phyloP scores from a whole-genome alignment of 2,329 filamentous ascomycete genomes.

The Dryadomyces quercivorus region DNA sequence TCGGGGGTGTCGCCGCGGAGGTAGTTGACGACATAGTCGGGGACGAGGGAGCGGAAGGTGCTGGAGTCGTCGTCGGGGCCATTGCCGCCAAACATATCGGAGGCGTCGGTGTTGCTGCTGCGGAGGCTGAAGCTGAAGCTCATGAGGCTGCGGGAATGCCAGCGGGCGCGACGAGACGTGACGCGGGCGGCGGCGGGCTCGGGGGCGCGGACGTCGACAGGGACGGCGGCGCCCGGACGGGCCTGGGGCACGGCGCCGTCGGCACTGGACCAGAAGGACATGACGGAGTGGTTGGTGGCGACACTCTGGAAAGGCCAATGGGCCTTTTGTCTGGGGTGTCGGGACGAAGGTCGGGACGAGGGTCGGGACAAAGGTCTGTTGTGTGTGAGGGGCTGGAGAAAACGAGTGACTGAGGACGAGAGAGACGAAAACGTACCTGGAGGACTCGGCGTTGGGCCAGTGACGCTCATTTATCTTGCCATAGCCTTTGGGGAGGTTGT shows the following conservation, averaged over 20 bases:
- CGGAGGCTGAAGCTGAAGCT: background rate
- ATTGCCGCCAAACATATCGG: background rate
- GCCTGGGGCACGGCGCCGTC: slow-evolving; percentile 5
- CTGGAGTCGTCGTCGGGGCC: background rate
- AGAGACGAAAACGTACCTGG: too few species aligned
- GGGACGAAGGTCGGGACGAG: background rate
- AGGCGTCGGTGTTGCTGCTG: background rate
- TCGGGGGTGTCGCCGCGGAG: slow-evolving; percentile 43
- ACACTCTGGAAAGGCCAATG: slow-evolving; percentile 25
- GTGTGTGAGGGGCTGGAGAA: too few species aligned
- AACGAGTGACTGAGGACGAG: too few species aligned
- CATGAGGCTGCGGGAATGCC: background rate
- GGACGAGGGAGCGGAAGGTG: slow-evolving; percentile 31
- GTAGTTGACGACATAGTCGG: slow-evolving; percentile 44
- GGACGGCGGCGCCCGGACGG: background rate
- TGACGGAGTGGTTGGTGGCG: slow-evolving; percentile 14
- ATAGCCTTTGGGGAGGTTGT: too few species aligned
- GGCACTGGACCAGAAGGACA: slow-evolving; percentile 3
- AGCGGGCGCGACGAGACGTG: too few species aligned
- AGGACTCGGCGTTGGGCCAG: too few species aligned
- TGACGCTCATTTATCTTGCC: too few species aligned
- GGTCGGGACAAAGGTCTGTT: background rate
- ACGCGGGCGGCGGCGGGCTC: background rate
- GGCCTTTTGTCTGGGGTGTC: slow-evolving; percentile 13
- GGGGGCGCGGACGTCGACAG: background rate